These are phyloP conservation scores for Thermomucor indicae-seudaticae DNA, from an alignment of 371 early-diverging fungal species.

Conservation along the genomic window DNA sequence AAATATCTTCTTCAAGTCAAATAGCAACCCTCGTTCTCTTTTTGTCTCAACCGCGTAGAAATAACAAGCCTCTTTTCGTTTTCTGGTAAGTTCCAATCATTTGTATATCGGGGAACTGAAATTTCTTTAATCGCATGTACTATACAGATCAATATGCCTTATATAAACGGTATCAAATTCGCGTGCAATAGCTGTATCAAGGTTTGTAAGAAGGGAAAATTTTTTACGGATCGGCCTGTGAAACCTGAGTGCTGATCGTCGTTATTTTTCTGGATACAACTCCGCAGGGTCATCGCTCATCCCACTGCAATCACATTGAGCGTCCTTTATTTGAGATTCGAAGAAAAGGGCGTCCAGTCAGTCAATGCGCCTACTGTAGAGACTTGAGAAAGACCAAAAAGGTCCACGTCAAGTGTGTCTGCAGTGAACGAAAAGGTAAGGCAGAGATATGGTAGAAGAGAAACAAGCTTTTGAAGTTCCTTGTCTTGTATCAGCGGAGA, in stretches of 20 bases:
- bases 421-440: conserved; percentile 42
- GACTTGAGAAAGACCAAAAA: conserved; percentile 73
- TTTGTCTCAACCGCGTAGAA: neutral
- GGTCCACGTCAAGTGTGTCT: conserved; percentile 73
- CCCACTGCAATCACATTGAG: conserved; percentile 57
- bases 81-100: neutral
- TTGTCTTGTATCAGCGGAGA: neutral
- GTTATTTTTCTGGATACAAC: neutral
- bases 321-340: conserved; percentile 68
- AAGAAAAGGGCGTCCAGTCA: conserved; percentile 76
- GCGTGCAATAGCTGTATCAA: conserved; percentile 32
- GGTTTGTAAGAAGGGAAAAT: conserved; percentile 11
- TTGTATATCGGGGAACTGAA: neutral
- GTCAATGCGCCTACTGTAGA: conserved; percentile 75
- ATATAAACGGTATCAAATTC: conserved; percentile 28
- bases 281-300: conserved; percentile 60
- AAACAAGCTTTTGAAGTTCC: neutral
- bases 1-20: too few relatives aligned
- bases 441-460: too few relatives aligned
- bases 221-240: conserved; percentile 1
- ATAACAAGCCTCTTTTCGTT: neutral
- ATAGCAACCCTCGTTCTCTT: neutral
- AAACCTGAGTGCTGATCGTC: conserved; percentile 5
- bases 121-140: neutral
- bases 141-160: conserved; percentile 1